Base-by-base conservation (phyloP, 1,284 basidiomycete genomes). In the Trichosporon sp. region DNA sequence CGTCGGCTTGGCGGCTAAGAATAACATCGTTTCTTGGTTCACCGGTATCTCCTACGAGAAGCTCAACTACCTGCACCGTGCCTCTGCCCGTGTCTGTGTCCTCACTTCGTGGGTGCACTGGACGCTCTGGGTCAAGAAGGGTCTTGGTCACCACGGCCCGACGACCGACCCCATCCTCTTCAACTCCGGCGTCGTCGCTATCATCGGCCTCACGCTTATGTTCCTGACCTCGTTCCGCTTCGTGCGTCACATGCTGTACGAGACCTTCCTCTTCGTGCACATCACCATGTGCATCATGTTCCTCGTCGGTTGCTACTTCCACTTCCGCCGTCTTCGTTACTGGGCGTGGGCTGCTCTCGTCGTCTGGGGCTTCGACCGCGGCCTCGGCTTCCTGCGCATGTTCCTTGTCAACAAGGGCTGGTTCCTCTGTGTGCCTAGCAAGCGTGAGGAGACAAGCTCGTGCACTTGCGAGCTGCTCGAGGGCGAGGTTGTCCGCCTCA, bases 341-440 rank as follows among this genome's bases (percentile, higher is more conserved):
- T 72, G 65, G 59, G 38, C 66, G 10, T 68, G 64, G 63, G 38
- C 63, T 11, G 65, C 68, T n/a, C 63, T 73, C 6, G 14, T 75
- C 40, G 78, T 91, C 46, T 92, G 90, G 90, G 89, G 84, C 1
- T 78, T 90, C 64, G 91, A 92, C 79, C 87, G 90, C 40, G 71
- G 87, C 38, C 74, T 90, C 69, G 88, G 90, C 16, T 35, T 86
- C 19, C 70, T 85, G 7, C 88, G 89, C n/a, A 78, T 90, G 4
- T 75, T 88, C 66, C 72, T 86, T 43, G 86, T 86, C 81, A 91
- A 91, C 81, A 82, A 83, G 19, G 75, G 80, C 16, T 84, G 80
- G 86, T 74, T 84, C 80, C n/a, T 86, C 82, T 70, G 66, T 19
- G 70, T 71, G 61, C 12, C 37, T 79, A 71, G 75, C 12, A 71